phyloP scores from a whole-genome alignment of 257 asterid genomes.

The Paulownia fortunei region DNA sequence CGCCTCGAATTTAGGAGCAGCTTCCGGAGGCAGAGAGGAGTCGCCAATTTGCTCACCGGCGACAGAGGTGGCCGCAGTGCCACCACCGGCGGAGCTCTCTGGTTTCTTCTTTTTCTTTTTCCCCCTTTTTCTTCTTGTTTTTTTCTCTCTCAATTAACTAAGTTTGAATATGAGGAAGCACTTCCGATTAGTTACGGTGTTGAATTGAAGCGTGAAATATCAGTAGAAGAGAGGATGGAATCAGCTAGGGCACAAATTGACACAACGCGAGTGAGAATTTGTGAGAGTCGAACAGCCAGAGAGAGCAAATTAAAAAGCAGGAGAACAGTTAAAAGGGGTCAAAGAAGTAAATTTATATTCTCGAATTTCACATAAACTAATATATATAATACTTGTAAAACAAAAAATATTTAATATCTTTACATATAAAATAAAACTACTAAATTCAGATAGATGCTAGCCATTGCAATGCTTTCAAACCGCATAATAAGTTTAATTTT shows the following conservation, averaged over 20 bases:
- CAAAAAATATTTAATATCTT: too few relatives aligned
- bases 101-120: background rate
- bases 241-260: constrained; percentile 33
- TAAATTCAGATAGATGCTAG: too few relatives aligned
- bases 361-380: too few relatives aligned
- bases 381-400: too few relatives aligned
- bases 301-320: background rate
- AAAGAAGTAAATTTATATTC: background rate
- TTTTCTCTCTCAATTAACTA: background rate
- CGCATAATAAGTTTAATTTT: too few relatives aligned
- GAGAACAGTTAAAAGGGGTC: background rate
- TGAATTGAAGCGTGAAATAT: constrained; percentile 13
- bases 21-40: background rate
- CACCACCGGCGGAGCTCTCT: constrained; percentile 32
- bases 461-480: too few relatives aligned
- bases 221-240: constrained; percentile 1
- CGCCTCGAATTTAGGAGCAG: constrained; percentile 27
- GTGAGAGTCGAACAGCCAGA: background rate
- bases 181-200: constrained; percentile 9
- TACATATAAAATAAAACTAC: too few relatives aligned
- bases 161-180: constrained; percentile 15
- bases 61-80: constrained; percentile 34
- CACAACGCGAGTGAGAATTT: background rate
- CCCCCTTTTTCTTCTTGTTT: background rate
- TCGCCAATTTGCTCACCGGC: constrained; percentile 32